A percentile compares a stretch with the other conserved stretches of the same genome.
These are phyloP conservation scores for Fusarium udum DNA, from an alignment of 2,329 filamentous ascomycete species.

Conservation along the genomic window DNA sequence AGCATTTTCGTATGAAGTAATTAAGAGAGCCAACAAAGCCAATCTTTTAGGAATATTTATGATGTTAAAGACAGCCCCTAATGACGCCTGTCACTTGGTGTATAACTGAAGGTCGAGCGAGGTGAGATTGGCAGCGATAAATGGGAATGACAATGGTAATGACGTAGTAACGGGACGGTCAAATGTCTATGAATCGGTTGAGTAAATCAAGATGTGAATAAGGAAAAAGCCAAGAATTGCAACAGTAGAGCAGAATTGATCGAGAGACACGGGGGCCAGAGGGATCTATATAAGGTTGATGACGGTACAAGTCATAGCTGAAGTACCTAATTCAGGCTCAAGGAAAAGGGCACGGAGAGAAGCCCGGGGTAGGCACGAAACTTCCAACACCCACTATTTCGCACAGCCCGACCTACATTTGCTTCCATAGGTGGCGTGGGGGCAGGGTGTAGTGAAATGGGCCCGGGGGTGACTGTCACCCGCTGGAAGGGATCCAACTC, in stretches of 20 bases:
- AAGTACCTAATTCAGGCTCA: conserved; percentile 36
- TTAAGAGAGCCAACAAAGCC: conserved; percentile 3
- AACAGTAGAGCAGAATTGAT: conserved; percentile 13
- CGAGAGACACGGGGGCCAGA: conserved; percentile 23
- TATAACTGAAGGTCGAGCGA: conserved; percentile 10
- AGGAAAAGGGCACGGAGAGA: conserved; percentile 38
- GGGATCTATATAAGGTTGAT: conserved; percentile 43
- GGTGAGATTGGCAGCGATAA: conserved; percentile 20
- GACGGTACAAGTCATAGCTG: conserved; percentile 37
- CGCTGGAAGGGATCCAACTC: conserved; percentile 9
- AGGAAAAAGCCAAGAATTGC: conserved; percentile 14
- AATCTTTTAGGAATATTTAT: conserved; percentile 4
- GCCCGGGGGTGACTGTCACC: conserved; percentile 30
- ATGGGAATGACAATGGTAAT: conserved; percentile 24
- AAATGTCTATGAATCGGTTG: conserved; percentile 11
- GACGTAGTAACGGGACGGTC: conserved; percentile 21
- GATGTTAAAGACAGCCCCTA: neutral
- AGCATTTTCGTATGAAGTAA: conserved; percentile 53
- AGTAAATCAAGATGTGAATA: conserved; percentile 12
- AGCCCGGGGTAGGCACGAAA: conserved; percentile 36
- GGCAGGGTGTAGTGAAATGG: conserved; percentile 36
- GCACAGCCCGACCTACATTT: conserved; percentile 13
- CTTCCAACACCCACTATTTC: conserved; percentile 30
- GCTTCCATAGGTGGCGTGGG: conserved; percentile 36
- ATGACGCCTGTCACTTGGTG: conserved; percentile 23